phyloP scores from a whole-genome alignment of 441 rosid genomes.

The Arabidopsis lyrata region DNA sequence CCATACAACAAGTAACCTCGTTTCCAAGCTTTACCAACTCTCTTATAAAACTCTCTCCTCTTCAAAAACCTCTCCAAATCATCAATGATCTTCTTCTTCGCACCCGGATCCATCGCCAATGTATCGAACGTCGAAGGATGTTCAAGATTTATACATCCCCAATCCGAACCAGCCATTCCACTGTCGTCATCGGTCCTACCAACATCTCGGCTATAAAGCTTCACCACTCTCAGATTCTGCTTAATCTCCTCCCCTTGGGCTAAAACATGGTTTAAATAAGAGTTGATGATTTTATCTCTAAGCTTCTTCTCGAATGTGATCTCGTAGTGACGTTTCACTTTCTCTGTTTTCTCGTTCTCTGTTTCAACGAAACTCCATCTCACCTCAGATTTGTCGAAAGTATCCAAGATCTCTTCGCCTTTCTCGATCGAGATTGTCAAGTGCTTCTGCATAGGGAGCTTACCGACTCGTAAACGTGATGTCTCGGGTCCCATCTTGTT shows the following conservation, averaged over 20 bases:
- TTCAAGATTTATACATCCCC: slow-evolving; percentile 47
- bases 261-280: slow-evolving; percentile 52
- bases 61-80: slow-evolving; percentile 54
- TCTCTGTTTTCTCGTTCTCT: slow-evolving; percentile 31
- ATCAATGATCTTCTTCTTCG: slow-evolving; percentile 44
- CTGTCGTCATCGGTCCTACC: slow-evolving; percentile 26
- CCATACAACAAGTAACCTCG: slow-evolving; percentile 64
- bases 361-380: slow-evolving; percentile 44
- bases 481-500: slow-evolving; percentile 54
- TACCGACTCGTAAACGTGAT: slow-evolving; percentile 47
- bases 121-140: slow-evolving; percentile 66
- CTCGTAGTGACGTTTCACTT: slow-evolving; percentile 54
- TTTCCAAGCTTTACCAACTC: slow-evolving; percentile 69
- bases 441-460: slow-evolving; percentile 43
- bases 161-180: slow-evolving; percentile 47
- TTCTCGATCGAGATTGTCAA: slow-evolving; percentile 45
- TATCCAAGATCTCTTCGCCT: slow-evolving; percentile 44
- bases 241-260: slow-evolving; percentile 49
- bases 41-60: slow-evolving; percentile 57
- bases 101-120: slow-evolving; percentile 54
- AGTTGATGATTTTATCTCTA: slow-evolving; percentile 39
- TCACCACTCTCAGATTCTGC: slow-evolving; percentile 47
- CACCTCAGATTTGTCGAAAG: slow-evolving; percentile 17
- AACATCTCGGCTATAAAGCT: slow-evolving; percentile 50
- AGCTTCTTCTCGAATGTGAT: slow-evolving; percentile 55